phyloP scores from a whole-genome alignment of 441 rosid genomes.

The Syzygium malaccense region DNA sequence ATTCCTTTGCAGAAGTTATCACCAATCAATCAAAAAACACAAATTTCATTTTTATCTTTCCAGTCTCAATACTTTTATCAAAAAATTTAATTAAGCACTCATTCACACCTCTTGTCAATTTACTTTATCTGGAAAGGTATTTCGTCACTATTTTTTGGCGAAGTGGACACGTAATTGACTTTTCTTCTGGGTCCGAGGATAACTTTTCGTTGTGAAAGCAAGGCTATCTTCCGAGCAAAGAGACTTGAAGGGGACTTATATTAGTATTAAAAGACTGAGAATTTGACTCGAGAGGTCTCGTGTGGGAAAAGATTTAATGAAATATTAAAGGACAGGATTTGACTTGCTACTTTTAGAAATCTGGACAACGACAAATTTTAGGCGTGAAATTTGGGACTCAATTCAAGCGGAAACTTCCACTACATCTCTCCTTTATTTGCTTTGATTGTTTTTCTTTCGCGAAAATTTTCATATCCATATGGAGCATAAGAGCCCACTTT shows the following conservation, averaged over 20 bases:
- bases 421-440: neutral
- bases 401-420: neutral
- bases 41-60: neutral
- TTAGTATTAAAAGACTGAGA: neutral
- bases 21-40: neutral
- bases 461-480: neutral
- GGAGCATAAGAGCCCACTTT: neutral
- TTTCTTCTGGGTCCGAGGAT: neutral
- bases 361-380: neutral
- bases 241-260: neutral
- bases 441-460: too few species aligned
- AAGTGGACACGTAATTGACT: neutral
- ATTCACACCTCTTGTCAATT: neutral
- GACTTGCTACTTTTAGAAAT: neutral
- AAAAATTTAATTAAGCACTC: neutral
- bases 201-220: neutral
- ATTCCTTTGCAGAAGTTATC: neutral
- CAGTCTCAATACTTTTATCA: neutral
- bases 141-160: neutral
- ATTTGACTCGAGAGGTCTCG: neutral
- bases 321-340: neutral
- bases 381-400: neutral
- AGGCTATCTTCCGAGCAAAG: neutral
- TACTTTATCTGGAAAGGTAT: neutral
- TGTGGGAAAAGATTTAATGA: neutral